A percentile compares a stretch with the other conserved stretches of the same genome.
These are phyloP conservation scores for Hymenoscyphus repandus DNA, from an alignment of 2,329 filamentous ascomycete genomes.

Conservation along the genomic window DNA sequence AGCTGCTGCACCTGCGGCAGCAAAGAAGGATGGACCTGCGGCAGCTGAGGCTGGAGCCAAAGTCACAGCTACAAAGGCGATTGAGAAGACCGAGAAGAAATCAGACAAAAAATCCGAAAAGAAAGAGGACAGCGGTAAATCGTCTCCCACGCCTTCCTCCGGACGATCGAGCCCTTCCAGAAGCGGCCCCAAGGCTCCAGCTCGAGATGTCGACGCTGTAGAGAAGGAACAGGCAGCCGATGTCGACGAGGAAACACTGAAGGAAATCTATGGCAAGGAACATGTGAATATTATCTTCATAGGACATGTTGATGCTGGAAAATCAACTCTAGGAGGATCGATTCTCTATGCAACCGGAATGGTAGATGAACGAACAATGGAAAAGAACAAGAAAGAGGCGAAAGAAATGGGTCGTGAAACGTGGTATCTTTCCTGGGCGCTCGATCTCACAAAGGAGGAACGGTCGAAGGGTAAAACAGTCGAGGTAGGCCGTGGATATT, in stretches of 20 bases:
- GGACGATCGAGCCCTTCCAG: slow-evolving; percentile 78
- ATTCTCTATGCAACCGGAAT: slow-evolving; percentile 93
- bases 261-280: slow-evolving; percentile 94
- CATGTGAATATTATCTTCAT: slow-evolving; percentile 95
- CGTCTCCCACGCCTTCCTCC: slow-evolving; percentile 76
- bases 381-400: slow-evolving; percentile 95
- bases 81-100: slow-evolving; percentile 68
- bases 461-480: slow-evolving; percentile 96
- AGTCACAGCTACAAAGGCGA: slow-evolving; percentile 79
- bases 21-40: slow-evolving; percentile 47
- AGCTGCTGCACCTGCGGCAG: slow-evolving; percentile 37
- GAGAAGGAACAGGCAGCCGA: slow-evolving; percentile 64
- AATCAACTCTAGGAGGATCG: slow-evolving; percentile 90
- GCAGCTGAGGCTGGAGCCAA: slow-evolving; percentile 69
- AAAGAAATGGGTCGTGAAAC: slow-evolving; percentile 96
- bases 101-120: slow-evolving; percentile 41
- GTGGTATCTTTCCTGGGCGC: slow-evolving; percentile 98
- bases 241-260: slow-evolving; percentile 78
- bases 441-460: slow-evolving; percentile 96
- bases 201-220: slow-evolving; percentile 74
- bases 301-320: slow-evolving; percentile 96
- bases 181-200: slow-evolving; percentile 44
- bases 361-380: slow-evolving; percentile 98
- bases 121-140: slow-evolving; percentile 54
- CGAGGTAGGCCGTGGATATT: slow-evolving; percentile 91